Base-by-base conservation (phyloP, 495 filamentous ascomycete genomes). In the Trichocladium uniseriatum region DNA sequence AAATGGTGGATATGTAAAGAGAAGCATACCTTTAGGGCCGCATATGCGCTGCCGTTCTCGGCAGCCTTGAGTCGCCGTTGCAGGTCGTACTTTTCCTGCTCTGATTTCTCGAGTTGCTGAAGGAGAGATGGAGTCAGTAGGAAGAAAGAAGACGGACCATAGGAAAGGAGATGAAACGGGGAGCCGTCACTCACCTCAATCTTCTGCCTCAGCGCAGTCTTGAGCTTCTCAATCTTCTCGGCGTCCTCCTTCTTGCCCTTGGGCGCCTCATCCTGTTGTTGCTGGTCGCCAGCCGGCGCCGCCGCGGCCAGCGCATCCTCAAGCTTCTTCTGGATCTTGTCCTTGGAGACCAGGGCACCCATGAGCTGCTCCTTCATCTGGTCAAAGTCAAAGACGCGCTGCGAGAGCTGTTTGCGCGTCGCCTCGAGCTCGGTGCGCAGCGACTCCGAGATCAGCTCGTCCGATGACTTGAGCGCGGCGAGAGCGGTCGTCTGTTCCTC, bases 201-300 rank as follows among this genome's bases (percentile, higher is more conserved):
- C 60, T 70, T 66, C 52, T 72, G 65, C 58, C 67, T 69, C 48
- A 73, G 63, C 27, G 69, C 68, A 13, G 64, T 52, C 45, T 68
- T 66, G 24, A 74, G 66, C 59, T 74, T 76, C 52, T 76, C 72
- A 40, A 69, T 70, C 59, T 73, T 73, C 40, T 75, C 73, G 40
- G 69, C 64, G 45, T 72, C 69, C 51, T 73, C 70, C 51, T 74
- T 73, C 52, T 48, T 68, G 38, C 62, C 57, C 49, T 70, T 73
- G 21, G 53, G 39, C 7, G 51, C 27, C 28, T 48, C 29, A 27
- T 40, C 43, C 44, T 47, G n/a, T n/a, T n/a, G n/a, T n/a, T n/a
- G n/a, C n/a, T n/a, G n/a, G n/a, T n/a, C 44, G 19, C 20, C 24
- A n/a, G 52, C 10, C 42, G 53, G 15, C 6, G 41, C 16, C 20